These are phyloP conservation scores for Excoecaria agallocha DNA, from an alignment of 345 rosid species.

Conservation along the genomic window DNA sequence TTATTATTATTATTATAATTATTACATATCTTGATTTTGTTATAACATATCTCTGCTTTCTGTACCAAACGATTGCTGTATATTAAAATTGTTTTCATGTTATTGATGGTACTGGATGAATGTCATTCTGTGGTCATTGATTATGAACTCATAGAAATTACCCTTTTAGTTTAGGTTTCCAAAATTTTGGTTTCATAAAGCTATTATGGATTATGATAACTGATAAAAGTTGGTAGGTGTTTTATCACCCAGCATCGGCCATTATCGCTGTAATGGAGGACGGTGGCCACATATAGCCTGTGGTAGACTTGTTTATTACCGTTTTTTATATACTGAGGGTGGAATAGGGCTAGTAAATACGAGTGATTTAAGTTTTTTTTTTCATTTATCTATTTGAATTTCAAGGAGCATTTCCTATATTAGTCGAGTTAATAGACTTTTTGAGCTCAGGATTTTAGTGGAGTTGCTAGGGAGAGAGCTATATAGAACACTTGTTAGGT, in stretches of 20 bases:
- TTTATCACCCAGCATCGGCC: not conserved
- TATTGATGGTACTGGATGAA: conserved; percentile 1
- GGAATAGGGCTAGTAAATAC: not conserved
- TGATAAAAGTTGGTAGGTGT: not conserved
- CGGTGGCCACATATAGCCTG: not conserved
- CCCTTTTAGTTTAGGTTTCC: not conserved
- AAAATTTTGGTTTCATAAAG: not conserved
- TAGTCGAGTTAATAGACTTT: not conserved
- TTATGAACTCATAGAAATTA: not conserved
- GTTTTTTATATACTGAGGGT: not conserved
- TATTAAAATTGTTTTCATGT: conserved; percentile 7
- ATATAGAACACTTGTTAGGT: too few relatives aligned
- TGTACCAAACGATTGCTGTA: not conserved
- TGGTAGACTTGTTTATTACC: not conserved
- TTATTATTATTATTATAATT: too few relatives aligned
- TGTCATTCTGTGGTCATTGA: not conserved
- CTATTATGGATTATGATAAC: too few relatives aligned
- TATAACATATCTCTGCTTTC: not conserved
- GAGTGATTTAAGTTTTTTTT: not conserved
- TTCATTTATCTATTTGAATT: not conserved
- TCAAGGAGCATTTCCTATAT: not conserved
- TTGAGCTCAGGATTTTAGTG: too few relatives aligned
- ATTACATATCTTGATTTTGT: conserved; percentile 9
- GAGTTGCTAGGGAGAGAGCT: too few relatives aligned
- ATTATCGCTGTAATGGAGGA: not conserved